Conservation (phyloP, 768 basidiomycete genomes). For the Mrakia blollopis region DNA sequence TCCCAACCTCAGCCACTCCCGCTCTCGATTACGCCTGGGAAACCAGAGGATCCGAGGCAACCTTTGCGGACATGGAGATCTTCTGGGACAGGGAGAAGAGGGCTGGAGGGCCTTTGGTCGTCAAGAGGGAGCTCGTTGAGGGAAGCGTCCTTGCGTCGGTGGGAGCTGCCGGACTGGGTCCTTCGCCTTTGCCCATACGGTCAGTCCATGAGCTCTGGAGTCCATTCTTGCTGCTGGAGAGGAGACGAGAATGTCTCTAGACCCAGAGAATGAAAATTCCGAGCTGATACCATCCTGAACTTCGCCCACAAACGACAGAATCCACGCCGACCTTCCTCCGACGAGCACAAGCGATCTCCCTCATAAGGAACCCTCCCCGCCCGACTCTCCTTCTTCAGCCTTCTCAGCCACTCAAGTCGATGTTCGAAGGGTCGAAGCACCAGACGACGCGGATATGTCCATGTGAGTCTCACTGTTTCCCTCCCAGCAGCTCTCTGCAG, state of each 20-base stretch:
- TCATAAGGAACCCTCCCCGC: not conserved
- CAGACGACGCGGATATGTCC: slow-evolving; percentile 3
- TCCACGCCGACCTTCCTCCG: slow-evolving; percentile 17
- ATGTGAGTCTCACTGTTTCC: not conserved
- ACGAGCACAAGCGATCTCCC: slow-evolving; percentile 4
- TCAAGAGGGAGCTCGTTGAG: not conserved
- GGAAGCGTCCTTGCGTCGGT: not conserved
- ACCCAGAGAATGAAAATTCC: not conserved
- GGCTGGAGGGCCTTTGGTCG: not conserved
- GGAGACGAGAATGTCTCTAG: too few relatives aligned
- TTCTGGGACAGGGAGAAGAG: slow-evolving; percentile 6
- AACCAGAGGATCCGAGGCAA: not conserved
- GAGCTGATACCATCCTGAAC: not conserved
- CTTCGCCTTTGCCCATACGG: slow-evolving; percentile 2
- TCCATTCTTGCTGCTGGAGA: not conserved
- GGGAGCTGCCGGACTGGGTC: not conserved
- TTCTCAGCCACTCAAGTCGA: not conserved
- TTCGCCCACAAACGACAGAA: not conserved
- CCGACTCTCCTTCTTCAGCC: slow-evolving; percentile 4
- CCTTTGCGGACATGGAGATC: not conserved
- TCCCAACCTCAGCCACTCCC: slow-evolving; percentile 3
- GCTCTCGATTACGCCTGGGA: slow-evolving; percentile 14
- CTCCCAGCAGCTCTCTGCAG: not conserved
- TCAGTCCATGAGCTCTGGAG: not conserved
- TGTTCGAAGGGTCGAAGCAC: not conserved